These are phyloP conservation scores for Cutaneotrichosporon sp. DNA, from an alignment of 1,284 basidiomycete species.

Conservation along the genomic window DNA sequence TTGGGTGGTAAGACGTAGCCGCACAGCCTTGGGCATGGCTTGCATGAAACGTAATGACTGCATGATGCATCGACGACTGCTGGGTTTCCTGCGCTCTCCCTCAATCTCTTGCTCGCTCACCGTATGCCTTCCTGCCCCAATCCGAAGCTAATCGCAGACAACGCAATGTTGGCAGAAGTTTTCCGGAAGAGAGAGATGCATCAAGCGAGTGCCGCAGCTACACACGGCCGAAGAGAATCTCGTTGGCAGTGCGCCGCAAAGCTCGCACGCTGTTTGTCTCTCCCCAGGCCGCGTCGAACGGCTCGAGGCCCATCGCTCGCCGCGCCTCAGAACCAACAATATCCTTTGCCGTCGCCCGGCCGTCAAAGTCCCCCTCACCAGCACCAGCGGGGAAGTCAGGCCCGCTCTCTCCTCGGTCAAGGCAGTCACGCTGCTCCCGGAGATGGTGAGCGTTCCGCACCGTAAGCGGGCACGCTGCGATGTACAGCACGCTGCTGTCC, in stretches of 20 bases:
- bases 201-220: too few relatives aligned
- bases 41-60: constrained; percentile 7
- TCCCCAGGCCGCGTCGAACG: constrained; percentile 24
- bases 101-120: too few relatives aligned
- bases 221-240: not conserved
- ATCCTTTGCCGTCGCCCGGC: constrained; percentile 57
- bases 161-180: too few relatives aligned
- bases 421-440: constrained; percentile 61
- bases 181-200: too few relatives aligned
- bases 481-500: constrained; percentile 76
- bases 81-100: too few relatives aligned
- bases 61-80: constrained; percentile 4
- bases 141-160: too few relatives aligned
- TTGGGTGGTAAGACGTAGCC: constrained; percentile 23
- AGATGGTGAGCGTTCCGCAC: constrained; percentile 65
- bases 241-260: constrained; percentile 18
- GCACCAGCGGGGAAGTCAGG: constrained; percentile 65
- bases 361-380: constrained; percentile 65
- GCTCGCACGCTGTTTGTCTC: constrained; percentile 22
- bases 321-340: constrained; percentile 57
- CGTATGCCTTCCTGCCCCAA: too few relatives aligned
- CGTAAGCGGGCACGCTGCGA: constrained; percentile 68
- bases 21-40: not conserved
- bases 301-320: constrained; percentile 42
- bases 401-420: constrained; percentile 62